Conservation (phyloP, 2,329 filamentous ascomycete species). For the Aspergillus amoenus region DNA sequence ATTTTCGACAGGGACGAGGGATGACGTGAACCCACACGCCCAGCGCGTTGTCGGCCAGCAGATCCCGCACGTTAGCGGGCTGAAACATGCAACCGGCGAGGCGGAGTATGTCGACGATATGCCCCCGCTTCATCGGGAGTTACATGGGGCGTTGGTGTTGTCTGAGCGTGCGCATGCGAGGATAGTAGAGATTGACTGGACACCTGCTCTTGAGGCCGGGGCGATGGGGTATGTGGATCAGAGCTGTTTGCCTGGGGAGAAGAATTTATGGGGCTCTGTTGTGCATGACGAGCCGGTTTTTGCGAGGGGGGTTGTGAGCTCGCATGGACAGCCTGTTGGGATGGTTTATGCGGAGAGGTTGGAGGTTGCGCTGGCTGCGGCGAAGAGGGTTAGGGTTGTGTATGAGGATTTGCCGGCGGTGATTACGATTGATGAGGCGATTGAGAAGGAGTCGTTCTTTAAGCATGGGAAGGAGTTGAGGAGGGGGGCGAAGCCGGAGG, state of each 20-base stretch:
- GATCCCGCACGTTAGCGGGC: constrained; percentile 78
- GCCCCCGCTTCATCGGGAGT: constrained; percentile 78
- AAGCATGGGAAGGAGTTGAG: constrained; percentile 76
- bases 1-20: constrained; percentile 77
- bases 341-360: constrained; percentile 80
- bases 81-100: constrained; percentile 92
- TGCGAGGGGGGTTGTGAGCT: constrained; percentile 84
- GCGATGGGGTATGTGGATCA: constrained; percentile 84
- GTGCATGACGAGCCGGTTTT: constrained; percentile 86
- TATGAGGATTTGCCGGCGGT: constrained; percentile 90
- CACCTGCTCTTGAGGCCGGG: constrained; percentile 76
- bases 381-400: constrained; percentile 78
- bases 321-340: constrained; percentile 87
- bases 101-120: constrained; percentile 97
- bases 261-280: constrained; percentile 90
- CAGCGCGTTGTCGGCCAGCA: constrained; percentile 80
- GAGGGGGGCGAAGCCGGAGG: constrained; percentile 68
- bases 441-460: constrained; percentile 84
- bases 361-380: constrained; percentile 73
- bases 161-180: constrained; percentile 88
- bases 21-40: constrained; percentile 69
- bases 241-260: constrained; percentile 75
- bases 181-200: constrained; percentile 72
- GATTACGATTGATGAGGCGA: constrained; percentile 93
- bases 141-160: constrained; percentile 83